phyloP scores from a whole-genome alignment of 306 rosid genomes.

The Prunus dulcis region DNA sequence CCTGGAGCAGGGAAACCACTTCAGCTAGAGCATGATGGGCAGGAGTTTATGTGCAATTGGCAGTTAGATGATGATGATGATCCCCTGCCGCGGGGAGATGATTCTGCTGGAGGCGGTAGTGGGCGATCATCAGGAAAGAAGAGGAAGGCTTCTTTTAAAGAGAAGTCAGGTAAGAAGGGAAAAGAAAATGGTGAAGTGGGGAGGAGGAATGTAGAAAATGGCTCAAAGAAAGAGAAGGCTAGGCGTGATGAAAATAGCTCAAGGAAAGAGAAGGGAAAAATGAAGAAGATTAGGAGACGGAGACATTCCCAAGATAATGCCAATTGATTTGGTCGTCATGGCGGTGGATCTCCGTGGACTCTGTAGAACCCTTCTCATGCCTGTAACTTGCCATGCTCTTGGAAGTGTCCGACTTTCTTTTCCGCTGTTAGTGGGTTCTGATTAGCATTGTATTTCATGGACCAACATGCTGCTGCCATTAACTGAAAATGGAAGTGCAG shows the following conservation, averaged over 20 bases:
- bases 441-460: neutral
- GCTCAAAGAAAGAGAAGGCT: conserved; percentile 32
- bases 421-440: neutral
- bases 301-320: conserved; percentile 26
- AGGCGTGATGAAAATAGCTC: conserved; percentile 38
- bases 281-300: conserved; percentile 33
- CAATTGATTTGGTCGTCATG: conserved; percentile 20
- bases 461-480: neutral
- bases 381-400: neutral
- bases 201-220: conserved; percentile 35
- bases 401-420: neutral
- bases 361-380: conserved; percentile 14
- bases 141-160: conserved; percentile 49
- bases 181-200: conserved; percentile 35
- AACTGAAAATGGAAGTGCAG: neutral
- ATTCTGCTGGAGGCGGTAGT: conserved; percentile 23
- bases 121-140: conserved; percentile 47
- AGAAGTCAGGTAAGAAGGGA: conserved; percentile 45
- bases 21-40: conserved; percentile 30
- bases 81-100: conserved; percentile 61
- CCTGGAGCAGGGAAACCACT: conserved; percentile 91
- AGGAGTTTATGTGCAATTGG: conserved; percentile 78
- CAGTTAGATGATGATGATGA: conserved; percentile 69
- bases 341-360: conserved; percentile 29
- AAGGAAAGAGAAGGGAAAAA: conserved; percentile 28